Percentiles rank a stretch among this genome's conserved stretches.
Evolutionary conservation across 129 eudicot species (phyloP).

Genomic region (Tagetes patula): DNA sequence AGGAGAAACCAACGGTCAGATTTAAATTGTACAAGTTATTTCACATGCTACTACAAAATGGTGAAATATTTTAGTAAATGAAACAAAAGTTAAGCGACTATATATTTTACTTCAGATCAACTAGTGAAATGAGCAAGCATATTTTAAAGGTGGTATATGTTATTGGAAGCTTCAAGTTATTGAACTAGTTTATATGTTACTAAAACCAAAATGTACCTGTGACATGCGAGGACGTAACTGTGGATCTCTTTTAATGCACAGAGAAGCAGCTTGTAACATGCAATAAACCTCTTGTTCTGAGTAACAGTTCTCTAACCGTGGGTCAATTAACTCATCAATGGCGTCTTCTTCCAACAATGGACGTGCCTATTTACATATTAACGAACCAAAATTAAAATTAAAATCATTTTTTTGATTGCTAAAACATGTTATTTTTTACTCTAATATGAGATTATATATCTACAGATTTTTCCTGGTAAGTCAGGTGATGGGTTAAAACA

Average conservation of each 20-base stretch:
- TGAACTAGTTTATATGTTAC: not conserved
- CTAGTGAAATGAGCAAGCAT: not conserved
- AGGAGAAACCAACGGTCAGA: conserved; percentile 7
- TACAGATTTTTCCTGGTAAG: not conserved
- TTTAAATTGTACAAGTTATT: conserved; percentile 9
- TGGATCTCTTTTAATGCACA: conserved; percentile 92
- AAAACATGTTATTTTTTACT: not conserved
- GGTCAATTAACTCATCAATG: conserved; percentile 77
- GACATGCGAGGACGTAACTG: conserved; percentile 99
- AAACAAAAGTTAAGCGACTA: not conserved
- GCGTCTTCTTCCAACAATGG: conserved; percentile 85
- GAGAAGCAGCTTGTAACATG: conserved; percentile 90
- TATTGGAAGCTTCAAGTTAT: not conserved
- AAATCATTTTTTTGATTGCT: not conserved
- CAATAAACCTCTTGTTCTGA: conserved; percentile 77
- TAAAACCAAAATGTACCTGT: conserved; percentile 53
- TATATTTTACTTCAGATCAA: not conserved
- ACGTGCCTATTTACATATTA: conserved; percentile 60
- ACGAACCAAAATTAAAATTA: not conserved
- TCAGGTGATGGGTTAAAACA: not conserved
- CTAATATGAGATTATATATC: too few relatives aligned
- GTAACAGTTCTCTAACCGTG: conserved; percentile 59
- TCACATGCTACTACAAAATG: not conserved
- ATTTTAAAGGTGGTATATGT: not conserved
- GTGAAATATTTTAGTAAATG: not conserved